Conservation (phyloP, 352 stramenopile species). For the Thalassiosira mediterranea region DNA sequence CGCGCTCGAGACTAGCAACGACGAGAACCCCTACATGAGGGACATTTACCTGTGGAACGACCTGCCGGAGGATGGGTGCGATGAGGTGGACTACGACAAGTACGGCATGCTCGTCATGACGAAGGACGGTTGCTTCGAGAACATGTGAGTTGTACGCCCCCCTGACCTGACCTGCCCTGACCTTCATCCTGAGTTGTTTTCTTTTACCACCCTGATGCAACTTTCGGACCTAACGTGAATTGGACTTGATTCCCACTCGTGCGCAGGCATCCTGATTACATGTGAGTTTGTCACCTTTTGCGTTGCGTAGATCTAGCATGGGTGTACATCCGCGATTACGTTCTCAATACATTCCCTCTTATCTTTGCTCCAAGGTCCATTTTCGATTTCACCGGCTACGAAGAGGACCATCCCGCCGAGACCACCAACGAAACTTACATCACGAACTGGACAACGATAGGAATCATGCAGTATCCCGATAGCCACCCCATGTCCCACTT, state of each 20-base stretch:
- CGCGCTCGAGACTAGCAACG: constrained; percentile 51
- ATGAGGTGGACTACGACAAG: constrained; percentile 37
- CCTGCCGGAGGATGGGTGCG: constrained; percentile 44
- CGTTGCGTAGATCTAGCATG: too few species aligned
- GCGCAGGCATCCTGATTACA: constrained; percentile 3
- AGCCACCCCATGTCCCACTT: constrained; percentile 51
- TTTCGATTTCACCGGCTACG: constrained; percentile 58
- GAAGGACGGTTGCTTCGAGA: constrained; percentile 62
- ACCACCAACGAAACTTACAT: constrained; percentile 25
- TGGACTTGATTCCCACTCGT: not conserved
- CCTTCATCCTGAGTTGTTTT: too few species aligned
- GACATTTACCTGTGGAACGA: constrained; percentile 65
- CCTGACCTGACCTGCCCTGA: too few species aligned
- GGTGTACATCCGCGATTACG: too few species aligned
- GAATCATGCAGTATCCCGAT: constrained; percentile 50
- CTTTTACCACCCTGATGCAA: too few species aligned
- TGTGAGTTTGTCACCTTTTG: constrained; percentile 3
- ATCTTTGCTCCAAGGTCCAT: constrained; percentile 32
- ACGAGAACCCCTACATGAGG: constrained; percentile 53
- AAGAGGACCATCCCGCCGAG: constrained; percentile 21
- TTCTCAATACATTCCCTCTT: constrained; percentile 2
- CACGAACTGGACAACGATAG: constrained; percentile 31
- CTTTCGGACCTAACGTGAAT: not conserved
- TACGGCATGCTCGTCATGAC: constrained; percentile 65
- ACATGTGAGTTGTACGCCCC: constrained; percentile 44